Evolutionary conservation across 148 eudicot genomes (phyloP).

Genomic region (Vaccinium macrocarpon): DNA sequence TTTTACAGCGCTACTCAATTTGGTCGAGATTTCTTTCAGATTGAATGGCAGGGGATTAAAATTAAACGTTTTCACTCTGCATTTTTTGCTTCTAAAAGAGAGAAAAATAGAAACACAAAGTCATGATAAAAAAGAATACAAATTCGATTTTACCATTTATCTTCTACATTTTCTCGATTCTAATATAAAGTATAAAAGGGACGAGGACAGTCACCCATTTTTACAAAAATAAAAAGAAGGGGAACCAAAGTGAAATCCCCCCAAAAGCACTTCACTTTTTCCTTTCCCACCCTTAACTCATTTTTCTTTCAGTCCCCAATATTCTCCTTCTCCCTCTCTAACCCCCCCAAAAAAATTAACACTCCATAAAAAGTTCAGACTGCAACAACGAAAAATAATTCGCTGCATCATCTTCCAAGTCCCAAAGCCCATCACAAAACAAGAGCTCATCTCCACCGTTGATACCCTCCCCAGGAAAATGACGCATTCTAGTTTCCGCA

Average conservation of each 20-base stretch:
- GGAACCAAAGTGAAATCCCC: constrained; percentile 26
- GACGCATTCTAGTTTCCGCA: too few species aligned
- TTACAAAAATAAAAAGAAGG: constrained; percentile 24
- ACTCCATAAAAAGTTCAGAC: constrained; percentile 65
- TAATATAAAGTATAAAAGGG: neutral
- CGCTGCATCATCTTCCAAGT: constrained; percentile 84
- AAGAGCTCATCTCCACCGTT: constrained; percentile 31
- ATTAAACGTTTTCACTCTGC: too few species aligned
- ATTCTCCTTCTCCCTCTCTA: constrained; percentile 24
- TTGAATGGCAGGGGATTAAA: too few species aligned
- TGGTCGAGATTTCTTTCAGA: too few species aligned
- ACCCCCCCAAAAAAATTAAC: too few species aligned
- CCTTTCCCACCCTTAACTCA: neutral
- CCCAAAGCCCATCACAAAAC: constrained; percentile 66
- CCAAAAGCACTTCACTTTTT: neutral
- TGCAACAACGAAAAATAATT: constrained; percentile 62
- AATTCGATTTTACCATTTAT: neutral
- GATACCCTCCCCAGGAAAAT: constrained; percentile 16
- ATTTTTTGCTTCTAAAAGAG: too few species aligned
- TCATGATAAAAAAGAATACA: neutral
- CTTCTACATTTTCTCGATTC: neutral
- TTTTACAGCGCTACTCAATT: too few species aligned
- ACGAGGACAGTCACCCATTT: constrained; percentile 19
- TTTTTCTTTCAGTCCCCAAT: neutral
- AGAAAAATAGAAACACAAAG: too few species aligned